Evolutionary conservation across 169 alveolate species (phyloP), one percentile per base, ranked within the genome.

Genomic region (Miamiensis avidus): DNA sequence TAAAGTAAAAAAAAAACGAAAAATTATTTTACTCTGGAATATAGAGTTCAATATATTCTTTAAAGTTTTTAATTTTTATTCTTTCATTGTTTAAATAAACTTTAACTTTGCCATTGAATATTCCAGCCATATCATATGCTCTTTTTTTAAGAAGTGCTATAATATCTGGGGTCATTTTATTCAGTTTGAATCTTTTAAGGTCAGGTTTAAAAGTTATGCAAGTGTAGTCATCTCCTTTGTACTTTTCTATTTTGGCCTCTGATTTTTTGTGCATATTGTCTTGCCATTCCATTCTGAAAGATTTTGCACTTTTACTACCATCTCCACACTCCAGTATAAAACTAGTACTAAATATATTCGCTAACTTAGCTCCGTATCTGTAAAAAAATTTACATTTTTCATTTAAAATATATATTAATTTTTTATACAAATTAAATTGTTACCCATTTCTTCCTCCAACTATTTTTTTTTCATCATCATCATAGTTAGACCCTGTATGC

Each of bases 401-500:
- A 11, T 49, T 49, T 49, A 49, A 49, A 11, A 49, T 49, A 49
- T 49, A 49, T 4, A n/a, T n/a, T n/a, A n/a, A n/a, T n/a, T 49
- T 11, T 49, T 11, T 49, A 49, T 49, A 49, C 20, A 49, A 49
- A 49, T 11, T 49, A 49, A 49, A 49, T 49, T 49, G 20, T 4
- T 94, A 99, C 25, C 99, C 99, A 93, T 99, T 99, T 85, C 99
- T 94, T 20, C 99, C 99, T 4, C 99, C 99, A 0, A 99, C 98
- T 26, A 98, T 99, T 84, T 99, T 96, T 86, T 98, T 98, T 88
- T 98, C 99, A 65, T 95, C 92, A 95, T 99, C 99, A 88, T 99
- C 99, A 92, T 98, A 99, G 94, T 99, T 99, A 89, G 98, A 99
- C 27, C 99, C 97, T 49, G 99, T 99, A 87, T 99, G 95, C 82